A percentile compares a stretch with the other conserved stretches of the same genome.
phyloP scores from a whole-genome alignment of 257 asterid species.

The Mitragyna speciosa region DNA sequence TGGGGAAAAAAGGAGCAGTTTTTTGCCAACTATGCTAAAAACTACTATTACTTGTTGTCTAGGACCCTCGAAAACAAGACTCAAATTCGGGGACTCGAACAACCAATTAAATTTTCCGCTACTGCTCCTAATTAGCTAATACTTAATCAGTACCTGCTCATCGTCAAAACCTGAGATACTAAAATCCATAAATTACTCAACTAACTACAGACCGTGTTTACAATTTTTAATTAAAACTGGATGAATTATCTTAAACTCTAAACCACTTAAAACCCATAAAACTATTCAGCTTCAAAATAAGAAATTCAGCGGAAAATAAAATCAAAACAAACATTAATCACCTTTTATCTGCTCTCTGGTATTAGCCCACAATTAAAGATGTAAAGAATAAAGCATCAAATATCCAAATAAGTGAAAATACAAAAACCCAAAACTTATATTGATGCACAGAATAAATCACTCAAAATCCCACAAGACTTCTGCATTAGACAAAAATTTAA shows the following conservation, averaged over 20 bases:
- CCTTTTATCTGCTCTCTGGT: not conserved
- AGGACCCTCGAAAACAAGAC: too few relatives aligned
- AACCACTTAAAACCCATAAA: not conserved
- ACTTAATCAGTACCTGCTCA: not conserved
- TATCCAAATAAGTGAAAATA: not conserved
- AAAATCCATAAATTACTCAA: not conserved
- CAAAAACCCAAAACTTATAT: not conserved
- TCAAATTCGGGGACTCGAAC: not conserved
- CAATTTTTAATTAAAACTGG: not conserved
- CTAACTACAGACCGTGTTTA: not conserved
- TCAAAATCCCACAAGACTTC: not conserved
- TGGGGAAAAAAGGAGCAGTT: not conserved
- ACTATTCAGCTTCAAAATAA: not conserved
- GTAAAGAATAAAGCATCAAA: not conserved
- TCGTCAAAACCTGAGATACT: not conserved
- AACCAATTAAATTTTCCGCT: not conserved
- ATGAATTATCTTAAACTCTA: not conserved
- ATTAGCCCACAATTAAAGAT: not conserved
- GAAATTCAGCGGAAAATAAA: not conserved
- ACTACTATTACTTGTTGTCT: not conserved
- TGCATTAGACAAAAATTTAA: not conserved
- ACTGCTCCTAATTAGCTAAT: not conserved
- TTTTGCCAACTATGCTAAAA: not conserved
- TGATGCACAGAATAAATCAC: not conserved
- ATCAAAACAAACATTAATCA: constrained; percentile 3